Base-by-base conservation (phyloP, 2,329 filamentous ascomycete species). In the Orbilia ellipsospora region DNA sequence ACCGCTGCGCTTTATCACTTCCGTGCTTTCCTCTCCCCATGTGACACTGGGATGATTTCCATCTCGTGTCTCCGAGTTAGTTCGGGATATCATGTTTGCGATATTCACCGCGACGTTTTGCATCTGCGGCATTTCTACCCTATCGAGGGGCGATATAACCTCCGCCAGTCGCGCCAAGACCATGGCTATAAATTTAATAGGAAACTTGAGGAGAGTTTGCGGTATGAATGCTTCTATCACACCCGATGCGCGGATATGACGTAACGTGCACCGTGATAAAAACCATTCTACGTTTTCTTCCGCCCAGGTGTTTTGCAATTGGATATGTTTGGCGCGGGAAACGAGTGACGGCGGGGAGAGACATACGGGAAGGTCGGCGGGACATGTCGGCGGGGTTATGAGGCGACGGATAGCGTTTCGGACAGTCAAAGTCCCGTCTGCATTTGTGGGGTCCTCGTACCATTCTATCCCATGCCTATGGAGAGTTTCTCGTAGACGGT, bases 361-460 rank as follows among this genome's bases (percentile, higher is more conserved):
- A 0, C 93, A 92, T 8, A 81, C 81, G 0, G 95, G 94, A 2
- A 98, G 83, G 12, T 1, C 81, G 80, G 70, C 89, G 83, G 3
- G 86, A 82, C 26, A 36, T 51, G 51, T 40, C 15, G 56, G 20
- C 8, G 56, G 83, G 18, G 51, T 96, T 81, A 81, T 63, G 10
- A 79, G 23, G 1, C 57, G 60, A 15, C 73, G 88, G 44, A 97
- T 85, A 0, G 94, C 89, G 80, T 99, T 99, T 44, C 95, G 88
- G 52, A 86, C 83, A 0, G 95, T 97, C 72, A 96, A 83, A 0
- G 90, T 93, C 7, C 85, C 86, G 79, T 97, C 91, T 15, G 85
- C 82, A 80, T 99, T 99, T 1, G 94, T 97, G 50, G 85, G 83
- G 81, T 99, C 95, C 81, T 95, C 92, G 77, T 93, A 92, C 91